Evolutionary conservation across 1,284 basidiomycete genomes (phyloP).

Genomic region (Ceratorhiza oryzae-sativae): DNA sequence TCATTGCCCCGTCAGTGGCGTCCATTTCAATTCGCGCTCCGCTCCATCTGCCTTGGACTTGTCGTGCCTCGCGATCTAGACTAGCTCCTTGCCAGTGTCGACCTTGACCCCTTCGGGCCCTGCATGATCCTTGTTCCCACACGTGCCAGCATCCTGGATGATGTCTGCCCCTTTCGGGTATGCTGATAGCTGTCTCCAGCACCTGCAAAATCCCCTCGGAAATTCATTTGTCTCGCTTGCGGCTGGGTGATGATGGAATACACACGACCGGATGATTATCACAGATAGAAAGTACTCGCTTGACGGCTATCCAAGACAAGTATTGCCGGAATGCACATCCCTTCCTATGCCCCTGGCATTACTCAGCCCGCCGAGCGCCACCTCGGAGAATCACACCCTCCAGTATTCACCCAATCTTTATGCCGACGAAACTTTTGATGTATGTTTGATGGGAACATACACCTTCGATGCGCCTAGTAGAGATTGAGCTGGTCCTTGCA

Average conservation of each 20-base stretch:
- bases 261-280: not conserved
- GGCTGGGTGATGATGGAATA: not conserved
- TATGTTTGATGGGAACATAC: not conserved
- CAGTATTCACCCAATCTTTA: not conserved
- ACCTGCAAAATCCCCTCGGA: not conserved
- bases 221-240: not conserved
- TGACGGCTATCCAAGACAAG: not conserved
- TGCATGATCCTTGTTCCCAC: not conserved
- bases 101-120: not conserved
- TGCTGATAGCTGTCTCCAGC: not conserved
- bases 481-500: not conserved
- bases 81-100: not conserved
- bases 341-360: not conserved
- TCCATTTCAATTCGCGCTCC: not conserved
- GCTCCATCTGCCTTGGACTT: not conserved
- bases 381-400: not conserved
- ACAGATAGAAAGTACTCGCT: not conserved
- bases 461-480: not conserved
- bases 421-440: not conserved
- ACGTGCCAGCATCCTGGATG: not conserved
- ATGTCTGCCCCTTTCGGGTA: not conserved
- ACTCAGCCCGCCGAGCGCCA: not conserved
- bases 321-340: not conserved
- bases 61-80: conserved; percentile 5
- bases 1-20: not conserved